Percentiles rank a stretch among this genome's conserved stretches.
Evolutionary conservation across 1,284 basidiomycete species (phyloP).

Genomic region (Prillingera fragicola): DNA sequence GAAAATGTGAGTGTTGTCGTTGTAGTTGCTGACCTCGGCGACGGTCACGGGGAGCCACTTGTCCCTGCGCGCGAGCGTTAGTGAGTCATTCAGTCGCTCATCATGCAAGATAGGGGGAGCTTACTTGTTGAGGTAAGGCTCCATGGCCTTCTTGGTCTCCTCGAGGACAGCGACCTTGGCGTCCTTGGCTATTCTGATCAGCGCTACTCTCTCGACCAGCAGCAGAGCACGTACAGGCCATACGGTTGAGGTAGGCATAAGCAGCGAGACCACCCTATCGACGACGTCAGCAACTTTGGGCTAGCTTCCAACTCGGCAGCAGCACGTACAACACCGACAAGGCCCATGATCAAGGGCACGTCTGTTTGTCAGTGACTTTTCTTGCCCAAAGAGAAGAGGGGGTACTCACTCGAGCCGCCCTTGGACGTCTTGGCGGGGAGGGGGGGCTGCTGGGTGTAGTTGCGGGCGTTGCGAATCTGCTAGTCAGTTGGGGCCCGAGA

Average conservation of each 20-base stretch:
- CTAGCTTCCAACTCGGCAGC: neutral
- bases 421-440: neutral
- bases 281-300: neutral
- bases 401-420: constrained; percentile 14
- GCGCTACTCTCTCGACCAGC: too few relatives aligned
- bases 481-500: too few relatives aligned
- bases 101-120: too few relatives aligned
- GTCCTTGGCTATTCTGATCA: too few relatives aligned
- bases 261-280: constrained; percentile 34
- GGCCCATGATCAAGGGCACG: constrained; percentile 29
- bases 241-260: constrained; percentile 39
- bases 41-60: constrained; percentile 58
- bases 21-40: constrained; percentile 79
- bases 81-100: neutral
- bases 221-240: too few relatives aligned
- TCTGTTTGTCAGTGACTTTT: constrained; percentile 29
- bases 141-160: too few relatives aligned
- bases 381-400: neutral
- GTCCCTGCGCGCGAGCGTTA: constrained; percentile 27
- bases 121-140: constrained; percentile 37
- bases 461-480: constrained; percentile 5
- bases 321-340: constrained; percentile 32
- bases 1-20: constrained; percentile 82
- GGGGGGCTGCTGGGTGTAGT: constrained; percentile 3
- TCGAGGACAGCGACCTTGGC: constrained; percentile 9